Conservation (phyloP, 1,139 yeast species). For the Torulaspora pretoriensis region DNA sequence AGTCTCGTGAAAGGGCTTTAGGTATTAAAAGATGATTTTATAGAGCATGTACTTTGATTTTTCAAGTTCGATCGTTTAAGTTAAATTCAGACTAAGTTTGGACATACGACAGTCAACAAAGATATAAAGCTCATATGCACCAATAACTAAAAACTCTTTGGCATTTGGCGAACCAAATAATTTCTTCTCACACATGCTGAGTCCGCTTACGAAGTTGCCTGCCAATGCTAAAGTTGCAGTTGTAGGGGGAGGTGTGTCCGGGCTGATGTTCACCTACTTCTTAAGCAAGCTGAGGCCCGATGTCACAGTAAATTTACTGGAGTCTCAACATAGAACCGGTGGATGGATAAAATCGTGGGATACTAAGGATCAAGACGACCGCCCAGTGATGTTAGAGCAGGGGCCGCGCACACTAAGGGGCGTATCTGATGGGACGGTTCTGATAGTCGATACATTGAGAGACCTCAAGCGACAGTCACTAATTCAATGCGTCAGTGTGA, state of each 20-base stretch:
- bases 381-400: conserved; percentile 50
- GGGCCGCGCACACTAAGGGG: conserved; percentile 78
- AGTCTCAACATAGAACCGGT: conserved; percentile 53
- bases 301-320: conserved; percentile 58
- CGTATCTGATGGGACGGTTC: conserved; percentile 58
- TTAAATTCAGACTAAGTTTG: background rate
- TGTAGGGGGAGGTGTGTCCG: conserved; percentile 86
- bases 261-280: conserved; percentile 74
- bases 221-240: conserved; percentile 53
- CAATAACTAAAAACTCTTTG: background rate
- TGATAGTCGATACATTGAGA: conserved; percentile 55
- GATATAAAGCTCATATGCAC: background rate
- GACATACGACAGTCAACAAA: conserved; percentile 6
- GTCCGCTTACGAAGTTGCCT: conserved; percentile 24
- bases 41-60: background rate
- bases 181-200: conserved; percentile 12
- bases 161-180: background rate
- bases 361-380: conserved; percentile 23
- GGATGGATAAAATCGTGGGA: conserved; percentile 70
- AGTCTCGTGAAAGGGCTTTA: conserved; percentile 32
- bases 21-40: conserved; percentile 28
- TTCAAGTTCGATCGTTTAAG: conserved; percentile 10
- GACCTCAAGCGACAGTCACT: conserved; percentile 43
- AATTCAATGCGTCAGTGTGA: conserved; percentile 47
- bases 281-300: conserved; percentile 69